Percentiles rank a stretch among this genome's conserved stretches.
Conservation (phyloP, 2,329 filamentous ascomycete genomes). For the Botrytis galanthina region DNA sequence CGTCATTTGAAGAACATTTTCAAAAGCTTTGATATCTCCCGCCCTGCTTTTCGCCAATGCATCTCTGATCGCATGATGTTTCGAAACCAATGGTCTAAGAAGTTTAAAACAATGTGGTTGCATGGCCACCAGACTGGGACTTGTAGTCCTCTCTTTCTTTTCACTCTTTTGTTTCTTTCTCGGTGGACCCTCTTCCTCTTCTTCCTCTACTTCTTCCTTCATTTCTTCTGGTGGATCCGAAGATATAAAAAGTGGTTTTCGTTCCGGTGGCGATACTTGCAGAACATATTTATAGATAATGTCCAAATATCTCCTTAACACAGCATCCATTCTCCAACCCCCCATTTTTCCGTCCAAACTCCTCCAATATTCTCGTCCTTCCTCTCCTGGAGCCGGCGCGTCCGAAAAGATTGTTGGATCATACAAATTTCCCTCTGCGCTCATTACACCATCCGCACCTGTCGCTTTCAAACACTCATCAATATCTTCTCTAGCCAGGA, state of each 20-base stretch:
- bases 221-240: conserved; percentile 41
- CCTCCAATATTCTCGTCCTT: conserved; percentile 82
- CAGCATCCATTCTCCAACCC: conserved; percentile 85
- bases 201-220: conserved; percentile 45
- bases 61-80: conserved; percentile 81
- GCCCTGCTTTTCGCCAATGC: conserved; percentile 67
- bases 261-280: conserved; percentile 59
- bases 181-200: conserved; percentile 35
- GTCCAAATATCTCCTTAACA: conserved; percentile 84
- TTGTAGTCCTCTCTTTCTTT: conserved; percentile 40
- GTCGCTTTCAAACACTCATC: conserved; percentile 75
- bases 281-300: conserved; percentile 81
- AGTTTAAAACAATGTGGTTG: conserved; percentile 94
- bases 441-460: conserved; percentile 91
- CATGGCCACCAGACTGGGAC: conserved; percentile 71
- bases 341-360: conserved; percentile 68
- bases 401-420: conserved; percentile 83
- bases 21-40: conserved; percentile 73
- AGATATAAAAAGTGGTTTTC: conserved; percentile 72
- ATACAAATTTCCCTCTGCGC: conserved; percentile 89
- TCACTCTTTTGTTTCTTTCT: conserved; percentile 45
- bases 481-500: conserved; percentile 77
- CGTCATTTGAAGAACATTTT: conserved; percentile 71
- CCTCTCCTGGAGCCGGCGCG: conserved; percentile 60
- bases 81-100: conserved; percentile 74